Conservation (phyloP, 352 stramenopile species). For the Phytophthora pisi region DNA sequence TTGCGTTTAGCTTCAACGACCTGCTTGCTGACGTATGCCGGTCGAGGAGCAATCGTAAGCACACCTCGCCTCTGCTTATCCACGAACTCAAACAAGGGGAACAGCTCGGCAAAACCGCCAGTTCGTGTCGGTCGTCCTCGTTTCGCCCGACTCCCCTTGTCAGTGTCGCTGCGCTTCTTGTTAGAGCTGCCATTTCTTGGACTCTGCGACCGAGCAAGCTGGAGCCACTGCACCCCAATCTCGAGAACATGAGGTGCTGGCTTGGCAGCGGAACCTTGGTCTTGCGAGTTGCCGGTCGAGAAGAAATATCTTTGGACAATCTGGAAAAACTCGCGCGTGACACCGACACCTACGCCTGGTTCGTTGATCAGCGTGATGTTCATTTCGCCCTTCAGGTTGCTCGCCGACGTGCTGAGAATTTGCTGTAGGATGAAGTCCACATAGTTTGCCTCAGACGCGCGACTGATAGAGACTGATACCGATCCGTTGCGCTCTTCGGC, state of each 20-base stretch:
- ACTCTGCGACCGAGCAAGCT: slow-evolving; percentile 52
- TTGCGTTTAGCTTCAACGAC: slow-evolving; percentile 46
- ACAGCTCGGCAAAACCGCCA: slow-evolving; percentile 38
- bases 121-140: slow-evolving; percentile 5
- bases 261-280: not conserved
- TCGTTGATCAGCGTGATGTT: slow-evolving; percentile 75
- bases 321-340: slow-evolving; percentile 80
- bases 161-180: slow-evolving; percentile 13
- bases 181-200: slow-evolving; percentile 12
- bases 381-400: slow-evolving; percentile 63
- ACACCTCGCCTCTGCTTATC: slow-evolving; percentile 36
- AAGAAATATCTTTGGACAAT: slow-evolving; percentile 73
- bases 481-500: slow-evolving; percentile 63
- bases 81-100: slow-evolving; percentile 65
- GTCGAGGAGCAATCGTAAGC: slow-evolving; percentile 44
- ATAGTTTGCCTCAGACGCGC: slow-evolving; percentile 61
- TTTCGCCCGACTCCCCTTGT: slow-evolving; percentile 7
- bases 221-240: slow-evolving; percentile 69
- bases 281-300: slow-evolving; percentile 18
- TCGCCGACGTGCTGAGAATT: slow-evolving; percentile 53
- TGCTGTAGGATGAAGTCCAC: slow-evolving; percentile 79
- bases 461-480: slow-evolving; percentile 63
- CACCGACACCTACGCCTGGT: slow-evolving; percentile 63
- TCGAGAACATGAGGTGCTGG: slow-evolving; percentile 49
- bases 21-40: slow-evolving; percentile 35